phyloP scores from a whole-genome alignment of 352 stramenopile genomes.

The Elongisporangium anandrum region DNA sequence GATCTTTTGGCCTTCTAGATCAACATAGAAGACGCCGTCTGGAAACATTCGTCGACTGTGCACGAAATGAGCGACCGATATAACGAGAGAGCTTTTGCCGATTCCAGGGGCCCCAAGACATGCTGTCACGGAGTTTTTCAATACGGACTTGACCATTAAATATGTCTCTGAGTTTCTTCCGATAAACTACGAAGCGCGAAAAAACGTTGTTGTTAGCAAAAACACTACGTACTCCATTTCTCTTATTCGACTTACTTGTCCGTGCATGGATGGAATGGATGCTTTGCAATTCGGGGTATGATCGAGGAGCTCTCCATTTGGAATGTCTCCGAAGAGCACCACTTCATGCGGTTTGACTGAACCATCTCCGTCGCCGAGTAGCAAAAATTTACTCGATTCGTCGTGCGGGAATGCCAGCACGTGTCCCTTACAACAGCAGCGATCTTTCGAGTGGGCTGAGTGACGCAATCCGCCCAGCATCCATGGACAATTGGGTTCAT shows the following conservation, averaged over 20 bases:
- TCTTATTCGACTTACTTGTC: constrained; percentile 25
- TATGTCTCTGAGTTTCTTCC: constrained; percentile 78
- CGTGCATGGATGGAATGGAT: constrained; percentile 79
- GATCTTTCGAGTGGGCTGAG: constrained; percentile 56
- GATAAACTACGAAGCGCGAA: constrained; percentile 44
- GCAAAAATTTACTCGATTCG: constrained; percentile 79
- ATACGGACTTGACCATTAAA: constrained; percentile 68
- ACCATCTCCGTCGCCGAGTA: constrained; percentile 38
- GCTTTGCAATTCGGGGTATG: constrained; percentile 66
- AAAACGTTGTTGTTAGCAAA: not conserved
- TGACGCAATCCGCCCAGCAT: constrained; percentile 57
- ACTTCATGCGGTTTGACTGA: constrained; percentile 45
- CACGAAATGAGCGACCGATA: constrained; percentile 76
- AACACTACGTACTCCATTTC: too few species aligned
- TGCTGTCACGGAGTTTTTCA: constrained; percentile 66
- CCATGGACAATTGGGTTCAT: constrained; percentile 69
- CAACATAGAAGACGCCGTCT: constrained; percentile 80
- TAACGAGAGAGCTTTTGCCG: constrained; percentile 78
- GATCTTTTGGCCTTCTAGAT: constrained; percentile 76
- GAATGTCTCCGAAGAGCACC: constrained; percentile 65
- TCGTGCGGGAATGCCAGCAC: constrained; percentile 68
- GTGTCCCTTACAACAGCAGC: constrained; percentile 75
- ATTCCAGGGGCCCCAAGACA: constrained; percentile 75
- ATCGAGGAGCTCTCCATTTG: constrained; percentile 49
- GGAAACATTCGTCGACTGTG: constrained; percentile 75